Evolutionary conservation across 176 grass and related monocot genomes (phyloP).

Genomic region (Dendrocalamus sinicus): DNA sequence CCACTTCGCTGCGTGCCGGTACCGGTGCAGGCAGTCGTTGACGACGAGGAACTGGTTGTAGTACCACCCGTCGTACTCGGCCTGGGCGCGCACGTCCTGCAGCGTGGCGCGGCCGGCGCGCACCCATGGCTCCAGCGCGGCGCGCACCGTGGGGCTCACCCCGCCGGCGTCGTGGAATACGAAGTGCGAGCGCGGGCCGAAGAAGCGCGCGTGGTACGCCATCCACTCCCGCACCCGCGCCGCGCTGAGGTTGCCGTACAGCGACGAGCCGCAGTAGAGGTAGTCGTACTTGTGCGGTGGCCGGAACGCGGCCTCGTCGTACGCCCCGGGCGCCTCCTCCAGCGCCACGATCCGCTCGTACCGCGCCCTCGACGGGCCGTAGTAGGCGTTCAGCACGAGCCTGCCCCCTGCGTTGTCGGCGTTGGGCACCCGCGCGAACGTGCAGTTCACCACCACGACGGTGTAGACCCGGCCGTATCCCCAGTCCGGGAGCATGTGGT

Average conservation of each 20-base stretch:
- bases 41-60: slow-evolving; percentile 94
- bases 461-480: slow-evolving; percentile 98
- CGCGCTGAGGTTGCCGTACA: slow-evolving; percentile 76
- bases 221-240: slow-evolving; percentile 88
- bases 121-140: slow-evolving; percentile 74
- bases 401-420: slow-evolving; percentile 66
- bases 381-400: slow-evolving; percentile 76
- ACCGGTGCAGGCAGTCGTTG: slow-evolving; percentile 86
- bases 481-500: slow-evolving; percentile 97
- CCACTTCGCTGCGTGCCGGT: slow-evolving; percentile 78
- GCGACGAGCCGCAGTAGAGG: slow-evolving; percentile 91
- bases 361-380: slow-evolving; percentile 46
- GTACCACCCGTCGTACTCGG: slow-evolving; percentile 80
- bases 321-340: slow-evolving; percentile 65
- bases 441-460: slow-evolving; percentile 95
- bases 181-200: slow-evolving; percentile 79
- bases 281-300: slow-evolving; percentile 75
- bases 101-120: slow-evolving; percentile 80
- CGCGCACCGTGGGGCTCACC: slow-evolving; percentile 58
- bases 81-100: slow-evolving; percentile 88
- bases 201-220: slow-evolving; percentile 89
- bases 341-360: slow-evolving; percentile 75
- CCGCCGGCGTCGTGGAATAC: slow-evolving; percentile 96
- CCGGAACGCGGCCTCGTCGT: slow-evolving; percentile 64
- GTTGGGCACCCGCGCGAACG: slow-evolving; percentile 70